phyloP scores from a whole-genome alignment of 768 basidiomycete genomes.

The Leccinellum luteum region DNA sequence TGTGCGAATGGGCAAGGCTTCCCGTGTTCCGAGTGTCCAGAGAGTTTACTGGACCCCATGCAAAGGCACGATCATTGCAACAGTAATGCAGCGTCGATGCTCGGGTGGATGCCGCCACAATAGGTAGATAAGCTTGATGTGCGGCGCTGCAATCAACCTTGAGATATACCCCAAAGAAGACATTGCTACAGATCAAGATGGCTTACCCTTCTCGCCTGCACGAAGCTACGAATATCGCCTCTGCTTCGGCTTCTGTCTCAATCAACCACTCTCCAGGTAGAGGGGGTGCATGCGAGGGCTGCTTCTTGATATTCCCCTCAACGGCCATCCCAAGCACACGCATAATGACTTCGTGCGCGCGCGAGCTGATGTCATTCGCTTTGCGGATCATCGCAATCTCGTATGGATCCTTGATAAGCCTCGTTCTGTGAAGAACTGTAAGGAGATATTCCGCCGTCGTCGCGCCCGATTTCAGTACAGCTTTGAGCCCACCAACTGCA shows the following conservation, averaged over 20 bases:
- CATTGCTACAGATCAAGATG: neutral
- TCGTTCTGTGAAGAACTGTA: conserved; percentile 72
- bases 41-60: conserved; percentile 71
- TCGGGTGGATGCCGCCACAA: conserved; percentile 82
- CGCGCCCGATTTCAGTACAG: neutral
- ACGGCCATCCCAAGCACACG: conserved; percentile 78
- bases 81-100: conserved; percentile 94
- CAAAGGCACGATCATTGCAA: conserved; percentile 85
- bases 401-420: conserved; percentile 70
- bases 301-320: conserved; percentile 49
- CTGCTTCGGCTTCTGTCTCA: conserved; percentile 90
- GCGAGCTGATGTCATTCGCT: conserved; percentile 84
- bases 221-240: conserved; percentile 88
- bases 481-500: conserved; percentile 9
- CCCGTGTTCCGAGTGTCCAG: conserved; percentile 55
- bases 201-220: conserved; percentile 85
- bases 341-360: conserved; percentile 93
- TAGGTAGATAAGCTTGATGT: conserved; percentile 90
- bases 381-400: conserved; percentile 76
- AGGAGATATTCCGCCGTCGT: conserved; percentile 52
- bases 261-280: conserved; percentile 86
- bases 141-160: conserved; percentile 49
- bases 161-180: neutral
- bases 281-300: conserved; percentile 41
- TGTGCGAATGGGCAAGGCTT: conserved; percentile 40